A percentile compares a stretch with the other conserved stretches of the same genome.
phyloP scores from a whole-genome alignment of 2,329 filamentous ascomycete species.

The Arthrobotrys iridis region DNA sequence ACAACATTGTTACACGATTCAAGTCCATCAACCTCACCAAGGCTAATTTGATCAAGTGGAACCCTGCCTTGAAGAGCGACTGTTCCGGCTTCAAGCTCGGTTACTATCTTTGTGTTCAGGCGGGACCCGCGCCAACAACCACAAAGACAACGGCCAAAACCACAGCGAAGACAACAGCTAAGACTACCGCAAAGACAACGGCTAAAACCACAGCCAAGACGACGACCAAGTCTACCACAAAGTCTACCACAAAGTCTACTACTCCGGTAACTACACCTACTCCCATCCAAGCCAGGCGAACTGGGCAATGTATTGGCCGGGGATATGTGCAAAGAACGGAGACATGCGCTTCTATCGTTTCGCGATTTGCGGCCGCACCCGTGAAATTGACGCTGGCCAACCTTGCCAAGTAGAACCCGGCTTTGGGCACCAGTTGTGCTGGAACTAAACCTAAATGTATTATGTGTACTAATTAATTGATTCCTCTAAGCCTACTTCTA shows the following conservation, averaged over 20 bases:
- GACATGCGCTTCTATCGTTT: constrained; percentile 4
- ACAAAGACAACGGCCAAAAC: background rate
- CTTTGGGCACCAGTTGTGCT: constrained; percentile 1
- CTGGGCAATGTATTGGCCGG: background rate
- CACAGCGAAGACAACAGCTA: background rate
- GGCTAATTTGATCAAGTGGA: constrained; percentile 29
- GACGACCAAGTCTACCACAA: constrained; percentile 10
- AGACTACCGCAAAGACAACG: background rate
- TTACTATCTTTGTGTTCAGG: constrained; percentile 18
- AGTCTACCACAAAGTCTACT: background rate
- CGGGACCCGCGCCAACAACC: background rate
- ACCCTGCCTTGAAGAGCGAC: constrained; percentile 13
- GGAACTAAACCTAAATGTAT: background rate
- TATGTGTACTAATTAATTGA: constrained; percentile 12
- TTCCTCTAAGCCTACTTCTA: background rate
- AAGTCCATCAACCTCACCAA: constrained; percentile 10
- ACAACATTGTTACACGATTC: constrained; percentile 20
- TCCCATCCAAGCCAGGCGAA: background rate
- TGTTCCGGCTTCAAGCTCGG: constrained; percentile 9
- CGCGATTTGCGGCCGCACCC: background rate
- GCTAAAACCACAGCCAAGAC: background rate
- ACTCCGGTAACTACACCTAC: background rate
- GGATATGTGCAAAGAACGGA: background rate
- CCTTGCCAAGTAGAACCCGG: constrained; percentile 11
- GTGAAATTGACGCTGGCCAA: constrained; percentile 13